Evolutionary conservation across 1,284 basidiomycete genomes (phyloP), one percentile per base, ranked within the genome.

Genomic region (Vanrija sp.): DNA sequence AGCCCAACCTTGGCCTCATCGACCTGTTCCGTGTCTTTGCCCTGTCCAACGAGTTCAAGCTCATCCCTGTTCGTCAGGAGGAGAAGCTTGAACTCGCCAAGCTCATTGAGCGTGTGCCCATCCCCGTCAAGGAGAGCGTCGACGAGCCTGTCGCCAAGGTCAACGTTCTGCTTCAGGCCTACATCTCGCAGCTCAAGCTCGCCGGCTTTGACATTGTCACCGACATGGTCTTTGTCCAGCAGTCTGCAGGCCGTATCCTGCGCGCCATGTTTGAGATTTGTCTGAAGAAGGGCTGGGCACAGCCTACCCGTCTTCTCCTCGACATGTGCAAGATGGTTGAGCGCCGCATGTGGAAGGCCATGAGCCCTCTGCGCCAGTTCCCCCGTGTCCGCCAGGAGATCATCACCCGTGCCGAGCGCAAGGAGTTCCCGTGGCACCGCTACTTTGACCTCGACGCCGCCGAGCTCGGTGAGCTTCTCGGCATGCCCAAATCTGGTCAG

Each of bases 191-290:
- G 66, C 85, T 98, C 53, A 96, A 92, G 76, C 83, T 98, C 3
- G 90, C 95, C 58, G 93, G 91, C 79, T 98, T 98, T 71, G 94
- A 94, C 7, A 85, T 98, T 18, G 89, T 98, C 16, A 92, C 95
- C 1, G 95, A 98, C 74, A 98, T 98, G 96, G 94, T 98, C 6
- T 97, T 92, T 68, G 86, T 95, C 5, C 88, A 91, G 64, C 91
- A 94, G 70, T 93, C 89, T 3, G 91, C 91, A 3, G 91, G 91
- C 45, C 87, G 89, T 73, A 98, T 98, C 67, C 80, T 98, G 40
- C 90, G 94, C 18, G 95, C 96, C 15, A 89, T 99, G 73, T 98
- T 96, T 65, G 95, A 99, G 78, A 98, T 98, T 52, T 98, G 95
- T 73, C 80, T 98, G 60, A 97, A 96, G 79, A 86, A 94, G 55